phyloP scores from a whole-genome alignment of 2,329 filamentous ascomycete species.

The Paecilomyces fulvus region DNA sequence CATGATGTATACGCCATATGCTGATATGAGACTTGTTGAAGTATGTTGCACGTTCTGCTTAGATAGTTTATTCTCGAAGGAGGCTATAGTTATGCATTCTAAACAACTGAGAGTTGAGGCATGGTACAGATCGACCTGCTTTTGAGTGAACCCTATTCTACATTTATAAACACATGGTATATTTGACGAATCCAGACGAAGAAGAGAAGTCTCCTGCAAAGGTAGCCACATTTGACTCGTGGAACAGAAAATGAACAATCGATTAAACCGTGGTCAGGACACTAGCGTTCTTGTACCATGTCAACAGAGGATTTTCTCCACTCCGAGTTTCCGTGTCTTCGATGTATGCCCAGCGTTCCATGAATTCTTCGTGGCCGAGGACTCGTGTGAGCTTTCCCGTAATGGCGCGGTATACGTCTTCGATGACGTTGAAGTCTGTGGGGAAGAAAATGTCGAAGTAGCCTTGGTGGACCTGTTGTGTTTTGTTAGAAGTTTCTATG shows the following conservation, averaged over 20 bases:
- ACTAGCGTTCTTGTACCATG: slow-evolving; percentile 92
- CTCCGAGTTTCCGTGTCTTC: slow-evolving; percentile 82
- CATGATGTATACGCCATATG: no score
- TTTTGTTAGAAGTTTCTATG: neutral
- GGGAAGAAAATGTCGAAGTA: slow-evolving; percentile 99
- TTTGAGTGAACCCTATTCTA: neutral
- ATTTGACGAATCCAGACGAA: neutral
- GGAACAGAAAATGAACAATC: neutral
- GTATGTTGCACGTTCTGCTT: neutral
- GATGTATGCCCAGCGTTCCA: slow-evolving; percentile 79
- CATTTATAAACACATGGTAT: neutral
- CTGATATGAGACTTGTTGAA: no score
- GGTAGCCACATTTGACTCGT: neutral
- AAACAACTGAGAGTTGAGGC: neutral
- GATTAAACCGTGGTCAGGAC: slow-evolving; percentile 74
- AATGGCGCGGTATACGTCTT: slow-evolving; percentile 84
- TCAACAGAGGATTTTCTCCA: slow-evolving; percentile 87
- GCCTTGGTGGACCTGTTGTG: slow-evolving; percentile 79
- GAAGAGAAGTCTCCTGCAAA: neutral
- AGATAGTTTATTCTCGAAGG: neutral
- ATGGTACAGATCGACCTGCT: neutral
- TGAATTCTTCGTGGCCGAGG: slow-evolving; percentile 80
- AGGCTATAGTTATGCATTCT: neutral
- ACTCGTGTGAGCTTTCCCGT: slow-evolving; percentile 87
- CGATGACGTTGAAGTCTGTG: slow-evolving; percentile 84